A percentile compares a stretch with the other conserved stretches of the same genome.
Evolutionary conservation across 1,284 basidiomycete species (phyloP).

Genomic region (Naganishia liquefaciens): DNA sequence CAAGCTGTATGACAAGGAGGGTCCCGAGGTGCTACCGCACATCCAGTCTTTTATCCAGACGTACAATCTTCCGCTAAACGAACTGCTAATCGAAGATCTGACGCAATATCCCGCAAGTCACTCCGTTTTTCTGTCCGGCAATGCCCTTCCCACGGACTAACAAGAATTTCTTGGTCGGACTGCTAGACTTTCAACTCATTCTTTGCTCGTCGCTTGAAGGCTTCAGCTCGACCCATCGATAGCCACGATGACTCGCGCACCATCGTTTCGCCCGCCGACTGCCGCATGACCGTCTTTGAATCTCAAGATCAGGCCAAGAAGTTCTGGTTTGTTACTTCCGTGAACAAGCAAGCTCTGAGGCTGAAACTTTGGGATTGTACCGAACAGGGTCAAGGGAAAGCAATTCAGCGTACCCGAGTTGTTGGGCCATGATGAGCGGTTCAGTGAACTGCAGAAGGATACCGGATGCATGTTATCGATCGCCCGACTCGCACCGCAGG

Average conservation of each 20-base stretch:
- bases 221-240: conserved; percentile 67
- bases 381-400: conserved; percentile 68
- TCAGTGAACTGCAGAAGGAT: conserved; percentile 53
- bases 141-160: too few relatives aligned
- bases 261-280: conserved; percentile 72
- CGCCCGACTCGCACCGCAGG: conserved; percentile 63
- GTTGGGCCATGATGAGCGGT: conserved; percentile 59
- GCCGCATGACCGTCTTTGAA: conserved; percentile 68
- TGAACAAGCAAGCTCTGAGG: not conserved
- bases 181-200: conserved; percentile 73
- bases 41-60: conserved; percentile 74
- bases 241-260: conserved; percentile 60
- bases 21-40: conserved; percentile 56
- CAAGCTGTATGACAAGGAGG: conserved; percentile 52
- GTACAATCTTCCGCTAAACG: conserved; percentile 65
- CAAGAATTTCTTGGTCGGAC: conserved; percentile 27
- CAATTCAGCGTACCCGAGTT: conserved; percentile 68
- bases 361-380: not conserved
- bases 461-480: conserved; percentile 39
- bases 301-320: conserved; percentile 64
- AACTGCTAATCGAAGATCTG: conserved; percentile 68
- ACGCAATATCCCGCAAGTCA: conserved; percentile 58
- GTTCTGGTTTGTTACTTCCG: conserved; percentile 60
- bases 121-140: not conserved
- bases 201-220: conserved; percentile 69